phyloP scores from a whole-genome alignment of 768 basidiomycete genomes.

The Trametes cubensis region DNA sequence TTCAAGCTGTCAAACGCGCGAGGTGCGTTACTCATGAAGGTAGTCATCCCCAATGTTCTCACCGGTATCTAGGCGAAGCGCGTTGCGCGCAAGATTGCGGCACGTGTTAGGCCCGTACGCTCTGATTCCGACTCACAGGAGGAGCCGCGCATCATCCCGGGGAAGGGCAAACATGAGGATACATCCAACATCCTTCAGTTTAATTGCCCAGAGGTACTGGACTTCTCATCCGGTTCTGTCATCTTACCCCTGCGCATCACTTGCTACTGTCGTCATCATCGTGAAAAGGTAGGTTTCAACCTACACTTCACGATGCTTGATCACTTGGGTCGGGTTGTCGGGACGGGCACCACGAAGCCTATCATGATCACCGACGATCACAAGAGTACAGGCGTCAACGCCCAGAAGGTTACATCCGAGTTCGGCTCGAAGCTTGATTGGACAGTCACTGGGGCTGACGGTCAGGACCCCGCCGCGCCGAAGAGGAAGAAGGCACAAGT shows the following conservation, averaged over 20 bases:
- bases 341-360: conserved; percentile 78
- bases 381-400: conserved; percentile 63
- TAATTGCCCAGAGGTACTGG: conserved; percentile 88
- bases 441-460: conserved; percentile 19
- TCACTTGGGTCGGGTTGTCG: conserved; percentile 75
- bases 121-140: conserved; percentile 74
- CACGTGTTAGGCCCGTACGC: conserved; percentile 76
- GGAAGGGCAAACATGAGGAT: conserved; percentile 60
- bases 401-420: conserved; percentile 27
- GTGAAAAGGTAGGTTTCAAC: conserved; percentile 94
- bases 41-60: conserved; percentile 16
- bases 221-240: conserved; percentile 85
- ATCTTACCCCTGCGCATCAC: conserved; percentile 94
- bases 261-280: conserved; percentile 98
- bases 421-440: conserved; percentile 21
- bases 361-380: conserved; percentile 99
- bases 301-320: conserved; percentile 88
- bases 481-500: conserved; percentile 54
- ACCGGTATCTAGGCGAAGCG: conserved; percentile 70
- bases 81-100: conserved; percentile 84
- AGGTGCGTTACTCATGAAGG: conserved; percentile 50
- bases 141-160: conserved; percentile 43
- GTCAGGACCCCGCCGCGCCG: conserved; percentile 39
- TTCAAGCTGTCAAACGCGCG: conserved; percentile 85
- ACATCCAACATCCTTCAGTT: conserved; percentile 90